These are phyloP conservation scores for Metschnikowia cubensis DNA, from an alignment of 805 yeast genomes.

Conservation along the genomic window DNA sequence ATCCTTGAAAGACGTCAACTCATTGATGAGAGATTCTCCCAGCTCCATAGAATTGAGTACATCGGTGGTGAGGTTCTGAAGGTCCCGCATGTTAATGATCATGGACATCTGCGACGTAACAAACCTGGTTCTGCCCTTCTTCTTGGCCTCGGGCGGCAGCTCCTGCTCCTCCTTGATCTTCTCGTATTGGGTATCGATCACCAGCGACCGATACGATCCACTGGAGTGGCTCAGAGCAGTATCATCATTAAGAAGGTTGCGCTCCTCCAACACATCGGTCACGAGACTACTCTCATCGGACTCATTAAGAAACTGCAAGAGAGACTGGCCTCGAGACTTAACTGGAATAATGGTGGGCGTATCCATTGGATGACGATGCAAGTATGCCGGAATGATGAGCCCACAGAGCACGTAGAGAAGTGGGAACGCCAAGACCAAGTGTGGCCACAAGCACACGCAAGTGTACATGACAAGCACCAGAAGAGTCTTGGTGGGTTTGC, in stretches of 20 bases:
- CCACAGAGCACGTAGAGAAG: slow-evolving; percentile 50
- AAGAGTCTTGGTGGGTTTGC: slow-evolving; percentile 65
- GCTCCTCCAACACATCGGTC: slow-evolving; percentile 26
- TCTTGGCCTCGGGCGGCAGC: slow-evolving; percentile 1
- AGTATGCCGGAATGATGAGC: slow-evolving; percentile 67
- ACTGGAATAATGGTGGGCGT: slow-evolving; percentile 42
- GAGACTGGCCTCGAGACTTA: slow-evolving; percentile 50
- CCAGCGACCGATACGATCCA: slow-evolving; percentile 9
- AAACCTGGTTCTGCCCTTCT: slow-evolving; percentile 17
- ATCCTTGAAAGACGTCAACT: slow-evolving; percentile 66
- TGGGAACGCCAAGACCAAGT: slow-evolving; percentile 62
- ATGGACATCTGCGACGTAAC: slow-evolving; percentile 39
- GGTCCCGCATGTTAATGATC: slow-evolving; percentile 63
- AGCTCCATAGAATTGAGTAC: slow-evolving; percentile 47
- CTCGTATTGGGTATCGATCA: slow-evolving; percentile 14
- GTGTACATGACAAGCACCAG: slow-evolving; percentile 58
- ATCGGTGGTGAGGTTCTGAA: slow-evolving; percentile 61
- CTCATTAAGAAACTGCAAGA: slow-evolving; percentile 39
- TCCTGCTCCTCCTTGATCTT: slow-evolving; percentile 2
- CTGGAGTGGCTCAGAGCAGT: slow-evolving; percentile 9
- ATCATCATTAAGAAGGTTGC: slow-evolving; percentile 7
- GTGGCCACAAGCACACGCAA: slow-evolving; percentile 66
- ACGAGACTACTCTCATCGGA: slow-evolving; percentile 31
- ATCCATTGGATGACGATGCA: slow-evolving; percentile 60
- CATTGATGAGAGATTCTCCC: slow-evolving; percentile 52